These are phyloP conservation scores for Arabidopsis lyrata DNA, from an alignment of 441 rosid species.

Conservation along the genomic window DNA sequence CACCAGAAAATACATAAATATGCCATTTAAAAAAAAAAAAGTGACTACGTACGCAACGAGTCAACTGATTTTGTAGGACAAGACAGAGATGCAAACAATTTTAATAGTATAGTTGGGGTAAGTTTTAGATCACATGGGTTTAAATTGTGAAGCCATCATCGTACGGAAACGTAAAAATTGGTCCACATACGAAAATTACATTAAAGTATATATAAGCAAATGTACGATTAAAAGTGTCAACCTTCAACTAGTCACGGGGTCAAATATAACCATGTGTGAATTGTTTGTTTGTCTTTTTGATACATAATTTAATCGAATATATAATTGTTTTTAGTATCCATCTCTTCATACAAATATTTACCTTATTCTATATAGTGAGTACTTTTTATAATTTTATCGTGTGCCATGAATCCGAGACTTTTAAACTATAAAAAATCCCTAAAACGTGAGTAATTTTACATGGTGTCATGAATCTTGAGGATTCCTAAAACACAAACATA, in stretches of 20 bases:
- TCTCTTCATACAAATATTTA: background rate
- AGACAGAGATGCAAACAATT: conserved; percentile 4
- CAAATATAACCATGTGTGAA: background rate
- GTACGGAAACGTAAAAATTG: conserved; percentile 24
- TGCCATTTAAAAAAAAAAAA: background rate
- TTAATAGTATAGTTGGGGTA: conserved; percentile 9
- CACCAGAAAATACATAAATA: too few relatives aligned
- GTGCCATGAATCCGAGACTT: background rate
- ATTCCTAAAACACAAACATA: background rate
- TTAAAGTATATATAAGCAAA: background rate
- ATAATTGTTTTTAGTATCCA: background rate
- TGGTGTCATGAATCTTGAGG: conserved; percentile 4
- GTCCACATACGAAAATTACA: background rate
- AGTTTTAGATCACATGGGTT: conserved; percentile 16
- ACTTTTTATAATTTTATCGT: background rate
- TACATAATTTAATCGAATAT: background rate
- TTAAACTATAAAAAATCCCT: too few relatives aligned
- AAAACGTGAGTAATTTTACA: too few relatives aligned
- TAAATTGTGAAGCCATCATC: conserved; percentile 4
- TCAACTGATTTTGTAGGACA: conserved; percentile 1
- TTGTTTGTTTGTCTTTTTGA: background rate
- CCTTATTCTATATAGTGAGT: too few relatives aligned
- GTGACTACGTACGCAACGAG: background rate
- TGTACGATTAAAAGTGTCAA: conserved; percentile 26
- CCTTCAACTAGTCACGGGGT: conserved; percentile 31